Evolutionary conservation across 345 rosid species (phyloP).

Genomic region (Melaleuca quinquenervia): DNA sequence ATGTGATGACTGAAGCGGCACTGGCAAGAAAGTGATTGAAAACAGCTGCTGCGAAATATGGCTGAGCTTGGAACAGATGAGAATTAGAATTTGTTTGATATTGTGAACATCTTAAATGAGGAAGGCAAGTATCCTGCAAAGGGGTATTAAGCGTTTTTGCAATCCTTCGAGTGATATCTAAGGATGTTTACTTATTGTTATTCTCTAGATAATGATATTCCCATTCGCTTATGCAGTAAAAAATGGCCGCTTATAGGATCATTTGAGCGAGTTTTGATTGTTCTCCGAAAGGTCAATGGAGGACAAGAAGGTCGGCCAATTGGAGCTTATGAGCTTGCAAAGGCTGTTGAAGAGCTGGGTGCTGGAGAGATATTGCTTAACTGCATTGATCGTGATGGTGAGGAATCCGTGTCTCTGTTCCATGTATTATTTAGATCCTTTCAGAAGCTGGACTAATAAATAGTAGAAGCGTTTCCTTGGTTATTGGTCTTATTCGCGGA

Average conservation of each 20-base stretch:
- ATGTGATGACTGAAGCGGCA: not conserved
- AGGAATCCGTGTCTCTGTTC: not conserved
- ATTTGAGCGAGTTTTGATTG: not conserved
- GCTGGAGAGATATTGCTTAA: conserved; percentile 95
- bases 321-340: conserved; percentile 97
- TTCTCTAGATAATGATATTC: not conserved
- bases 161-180: not conserved
- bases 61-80: not conserved
- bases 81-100: not conserved
- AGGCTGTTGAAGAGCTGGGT: conserved; percentile 87
- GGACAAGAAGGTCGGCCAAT: conserved; percentile 96
- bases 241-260: not conserved
- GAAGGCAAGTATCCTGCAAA: not conserved
- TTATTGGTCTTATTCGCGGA: not conserved
- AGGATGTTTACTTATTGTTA: not conserved
- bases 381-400: conserved; percentile 97
- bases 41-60: not conserved
- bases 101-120: not conserved
- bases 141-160: not conserved
- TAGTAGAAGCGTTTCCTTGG: not conserved
- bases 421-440: not conserved
- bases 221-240: not conserved
- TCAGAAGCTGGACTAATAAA: not conserved
- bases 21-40: not conserved
- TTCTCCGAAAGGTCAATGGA: conserved; percentile 57